These are phyloP conservation scores for Phytophthora hybrid DNA, from an alignment of 352 stramenopile species.

Conservation along the genomic window DNA sequence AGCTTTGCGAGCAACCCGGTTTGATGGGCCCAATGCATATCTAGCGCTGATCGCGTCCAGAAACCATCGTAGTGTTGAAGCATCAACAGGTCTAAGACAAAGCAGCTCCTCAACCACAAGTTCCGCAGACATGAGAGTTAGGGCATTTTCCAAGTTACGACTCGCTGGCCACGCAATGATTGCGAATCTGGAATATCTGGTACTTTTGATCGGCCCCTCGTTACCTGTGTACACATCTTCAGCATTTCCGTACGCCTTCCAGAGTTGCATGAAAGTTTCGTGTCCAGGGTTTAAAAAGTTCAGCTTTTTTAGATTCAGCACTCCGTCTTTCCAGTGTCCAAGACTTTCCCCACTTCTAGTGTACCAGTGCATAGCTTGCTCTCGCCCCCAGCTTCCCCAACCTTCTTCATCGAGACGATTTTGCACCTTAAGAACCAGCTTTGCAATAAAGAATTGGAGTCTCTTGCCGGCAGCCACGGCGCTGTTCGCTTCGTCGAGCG, in stretches of 20 bases:
- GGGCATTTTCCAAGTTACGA: neutral
- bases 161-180: neutral
- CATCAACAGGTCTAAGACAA: neutral
- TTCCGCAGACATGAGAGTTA: neutral
- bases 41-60: neutral
- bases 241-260: neutral
- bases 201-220: conserved; percentile 3
- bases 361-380: neutral
- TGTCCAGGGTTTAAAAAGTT: conserved; percentile 3
- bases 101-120: neutral
- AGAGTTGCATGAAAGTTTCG: neutral
- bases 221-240: conserved; percentile 3
- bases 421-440: neutral
- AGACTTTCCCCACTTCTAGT: neutral
- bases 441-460: neutral
- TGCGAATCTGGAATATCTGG: conserved; percentile 1
- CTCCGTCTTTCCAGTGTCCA: neutral
- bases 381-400: neutral
- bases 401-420: neutral
- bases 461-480: neutral
- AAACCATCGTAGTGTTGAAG: neutral
- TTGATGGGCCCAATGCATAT: neutral
- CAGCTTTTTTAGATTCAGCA: neutral
- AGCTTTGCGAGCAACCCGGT: neutral
- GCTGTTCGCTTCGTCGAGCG: neutral